Percentiles rank a stretch among this genome's conserved stretches.
Conservation (phyloP, 2,329 filamentous ascomycete species). For the Clonostachys rosea region DNA sequence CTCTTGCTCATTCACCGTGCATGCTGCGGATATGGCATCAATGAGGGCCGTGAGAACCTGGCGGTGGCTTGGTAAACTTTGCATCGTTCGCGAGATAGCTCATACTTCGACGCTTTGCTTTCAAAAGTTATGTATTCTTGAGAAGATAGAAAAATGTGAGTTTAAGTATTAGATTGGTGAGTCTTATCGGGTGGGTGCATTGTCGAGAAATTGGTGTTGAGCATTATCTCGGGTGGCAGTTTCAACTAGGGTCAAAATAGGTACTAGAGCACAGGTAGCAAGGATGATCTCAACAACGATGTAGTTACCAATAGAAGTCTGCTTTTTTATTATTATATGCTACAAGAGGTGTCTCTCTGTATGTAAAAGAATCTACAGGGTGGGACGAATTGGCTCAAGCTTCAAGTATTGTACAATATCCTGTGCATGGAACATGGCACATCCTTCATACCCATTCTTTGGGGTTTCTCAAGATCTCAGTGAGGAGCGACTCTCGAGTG, state of each 20-base stretch:
- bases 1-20: slow-evolving; percentile 4
- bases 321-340: no score
- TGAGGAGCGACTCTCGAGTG: slow-evolving; percentile 72
- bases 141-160: background rate
- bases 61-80: slow-evolving; percentile 23
- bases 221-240: no score
- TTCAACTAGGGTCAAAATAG: no score
- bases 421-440: no score
- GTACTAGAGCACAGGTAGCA: no score
- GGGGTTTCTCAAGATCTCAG: slow-evolving; percentile 65
- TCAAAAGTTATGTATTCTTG: background rate
- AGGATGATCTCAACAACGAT: no score
- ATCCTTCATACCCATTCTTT: slow-evolving; percentile 57
- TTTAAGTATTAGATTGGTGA: background rate
- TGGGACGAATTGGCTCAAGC: background rate
- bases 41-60: slow-evolving; percentile 45
- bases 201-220: no score
- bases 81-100: background rate
- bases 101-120: no score
- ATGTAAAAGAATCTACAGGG: no score
- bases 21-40: slow-evolving; percentile 22
- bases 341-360: no score
- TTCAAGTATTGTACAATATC: background rate
- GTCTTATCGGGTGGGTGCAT: background rate
- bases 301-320: no score